phyloP scores from a whole-genome alignment of 148 eudicot species.

The Fagopyrum tataricum region DNA sequence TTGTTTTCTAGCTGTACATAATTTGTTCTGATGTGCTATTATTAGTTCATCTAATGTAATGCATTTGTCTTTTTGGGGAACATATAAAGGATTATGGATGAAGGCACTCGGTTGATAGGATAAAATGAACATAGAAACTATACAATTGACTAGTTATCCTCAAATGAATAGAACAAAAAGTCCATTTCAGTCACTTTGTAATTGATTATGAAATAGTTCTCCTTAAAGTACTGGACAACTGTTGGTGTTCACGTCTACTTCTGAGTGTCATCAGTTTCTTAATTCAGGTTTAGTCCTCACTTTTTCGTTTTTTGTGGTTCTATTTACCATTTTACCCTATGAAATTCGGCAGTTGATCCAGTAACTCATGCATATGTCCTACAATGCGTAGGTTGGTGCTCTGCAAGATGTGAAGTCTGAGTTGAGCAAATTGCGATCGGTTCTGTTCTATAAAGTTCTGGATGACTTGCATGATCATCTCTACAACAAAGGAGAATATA shows the following conservation, averaged over 20 bases:
- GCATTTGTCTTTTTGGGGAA: not conserved
- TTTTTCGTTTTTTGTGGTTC: not conserved
- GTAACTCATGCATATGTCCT: constrained; percentile 6
- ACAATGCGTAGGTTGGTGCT: constrained; percentile 75
- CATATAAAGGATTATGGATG: not conserved
- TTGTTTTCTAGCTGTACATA: not conserved
- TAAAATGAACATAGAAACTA: too few species aligned
- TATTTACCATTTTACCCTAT: constrained; percentile 2
- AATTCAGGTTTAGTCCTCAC: not conserved
- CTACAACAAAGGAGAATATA: constrained; percentile 87
- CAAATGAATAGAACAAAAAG: not conserved
- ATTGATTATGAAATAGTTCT: not conserved
- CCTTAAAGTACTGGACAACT: not conserved
- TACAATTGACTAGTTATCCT: not conserved
- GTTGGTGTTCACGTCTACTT: not conserved
- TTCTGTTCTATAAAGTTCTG: constrained; percentile 79
- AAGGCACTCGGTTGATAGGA: not conserved
- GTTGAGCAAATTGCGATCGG: constrained; percentile 78
- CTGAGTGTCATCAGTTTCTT: not conserved
- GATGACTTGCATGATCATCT: constrained; percentile 98
- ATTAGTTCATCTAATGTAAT: not conserved
- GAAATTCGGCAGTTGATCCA: not conserved
- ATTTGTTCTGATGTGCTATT: not conserved
- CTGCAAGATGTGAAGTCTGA: constrained; percentile 97
- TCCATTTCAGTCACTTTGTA: constrained; percentile 2